Percentiles rank a stretch among this genome's conserved stretches.
phyloP scores from a whole-genome alignment of 169 alveolate species.

The Plasmodium berghei region DNA sequence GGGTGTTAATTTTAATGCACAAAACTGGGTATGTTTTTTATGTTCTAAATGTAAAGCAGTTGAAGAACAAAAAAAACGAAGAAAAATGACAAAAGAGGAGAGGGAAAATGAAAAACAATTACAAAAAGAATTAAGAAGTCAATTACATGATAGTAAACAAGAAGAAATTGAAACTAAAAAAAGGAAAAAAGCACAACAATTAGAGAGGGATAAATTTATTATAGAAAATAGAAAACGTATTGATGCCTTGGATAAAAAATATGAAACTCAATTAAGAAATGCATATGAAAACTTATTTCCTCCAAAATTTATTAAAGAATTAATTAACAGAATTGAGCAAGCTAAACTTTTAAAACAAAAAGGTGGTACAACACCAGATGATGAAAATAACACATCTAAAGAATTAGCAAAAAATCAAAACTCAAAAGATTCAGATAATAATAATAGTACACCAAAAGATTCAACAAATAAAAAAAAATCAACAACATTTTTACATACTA shows the following conservation, averaged over 20 bases:
- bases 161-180: constrained; percentile 81
- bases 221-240: constrained; percentile 72
- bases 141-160: constrained; percentile 81
- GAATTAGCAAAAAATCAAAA: constrained; percentile 58
- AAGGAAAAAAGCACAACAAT: constrained; percentile 72
- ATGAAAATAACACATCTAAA: constrained; percentile 79
- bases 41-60: constrained; percentile 93
- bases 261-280: constrained; percentile 77
- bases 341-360: constrained; percentile 67
- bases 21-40: constrained; percentile 90
- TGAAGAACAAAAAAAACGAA: constrained; percentile 90
- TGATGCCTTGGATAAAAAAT: constrained; percentile 78
- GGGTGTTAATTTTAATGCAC: constrained; percentile 90
- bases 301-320: constrained; percentile 82
- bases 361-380: constrained; percentile 45
- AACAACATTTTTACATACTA: constrained; percentile 78
- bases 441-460: constrained; percentile 77
- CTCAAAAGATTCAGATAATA: constrained; percentile 63
- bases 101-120: constrained; percentile 85
- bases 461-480: constrained; percentile 76
- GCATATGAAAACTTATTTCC: constrained; percentile 84
- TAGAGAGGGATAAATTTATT: constrained; percentile 73
- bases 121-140: constrained; percentile 88
- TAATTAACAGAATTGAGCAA: constrained; percentile 78
- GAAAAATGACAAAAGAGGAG: constrained; percentile 89